Evolutionary conservation across 257 asterid species (phyloP).

Genomic region (Fraxinus quadrangulata): DNA sequence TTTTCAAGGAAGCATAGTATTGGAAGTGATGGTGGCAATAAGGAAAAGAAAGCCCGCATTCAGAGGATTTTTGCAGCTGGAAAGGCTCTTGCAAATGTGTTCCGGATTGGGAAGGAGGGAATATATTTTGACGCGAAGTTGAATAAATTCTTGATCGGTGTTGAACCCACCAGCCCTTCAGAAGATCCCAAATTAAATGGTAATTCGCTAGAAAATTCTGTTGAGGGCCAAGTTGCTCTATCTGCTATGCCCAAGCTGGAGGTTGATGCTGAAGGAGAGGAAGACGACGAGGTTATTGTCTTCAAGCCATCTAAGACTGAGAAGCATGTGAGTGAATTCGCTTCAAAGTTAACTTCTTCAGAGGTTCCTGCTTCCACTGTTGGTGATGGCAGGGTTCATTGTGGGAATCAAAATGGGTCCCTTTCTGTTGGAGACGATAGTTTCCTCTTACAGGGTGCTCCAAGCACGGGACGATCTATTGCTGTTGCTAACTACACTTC

Average conservation of each 20-base stretch:
- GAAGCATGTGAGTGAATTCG: slow-evolving; percentile 51
- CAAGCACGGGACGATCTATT: slow-evolving; percentile 37
- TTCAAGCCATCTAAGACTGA: slow-evolving; percentile 72
- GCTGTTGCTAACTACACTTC: slow-evolving; percentile 32
- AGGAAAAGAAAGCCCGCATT: slow-evolving; percentile 62
- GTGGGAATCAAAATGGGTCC: slow-evolving; percentile 40
- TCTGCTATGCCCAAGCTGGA: slow-evolving; percentile 39
- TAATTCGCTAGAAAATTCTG: slow-evolving; percentile 32
- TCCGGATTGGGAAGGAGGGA: slow-evolving; percentile 60
- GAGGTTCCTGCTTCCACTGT: slow-evolving; percentile 36
- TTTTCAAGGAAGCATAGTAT: slow-evolving; percentile 74
- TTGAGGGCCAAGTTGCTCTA: slow-evolving; percentile 29
- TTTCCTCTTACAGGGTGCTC: slow-evolving; percentile 40
- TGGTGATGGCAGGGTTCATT: slow-evolving; percentile 34
- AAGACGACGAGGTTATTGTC: slow-evolving; percentile 84
- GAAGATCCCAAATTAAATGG: slow-evolving; percentile 40
- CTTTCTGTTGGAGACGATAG: slow-evolving; percentile 47
- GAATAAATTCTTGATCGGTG: slow-evolving; percentile 69
- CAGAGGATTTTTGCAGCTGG: slow-evolving; percentile 90
- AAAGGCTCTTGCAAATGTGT: slow-evolving; percentile 76
- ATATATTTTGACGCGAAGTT: slow-evolving; percentile 60
- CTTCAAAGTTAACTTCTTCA: slow-evolving; percentile 35
- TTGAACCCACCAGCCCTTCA: slow-evolving; percentile 47
- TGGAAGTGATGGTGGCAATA: slow-evolving; percentile 59
- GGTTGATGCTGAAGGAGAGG: slow-evolving; percentile 59